These are phyloP conservation scores for Claviceps maximensis DNA, from an alignment of 2,329 filamentous ascomycete genomes.

Conservation along the genomic window DNA sequence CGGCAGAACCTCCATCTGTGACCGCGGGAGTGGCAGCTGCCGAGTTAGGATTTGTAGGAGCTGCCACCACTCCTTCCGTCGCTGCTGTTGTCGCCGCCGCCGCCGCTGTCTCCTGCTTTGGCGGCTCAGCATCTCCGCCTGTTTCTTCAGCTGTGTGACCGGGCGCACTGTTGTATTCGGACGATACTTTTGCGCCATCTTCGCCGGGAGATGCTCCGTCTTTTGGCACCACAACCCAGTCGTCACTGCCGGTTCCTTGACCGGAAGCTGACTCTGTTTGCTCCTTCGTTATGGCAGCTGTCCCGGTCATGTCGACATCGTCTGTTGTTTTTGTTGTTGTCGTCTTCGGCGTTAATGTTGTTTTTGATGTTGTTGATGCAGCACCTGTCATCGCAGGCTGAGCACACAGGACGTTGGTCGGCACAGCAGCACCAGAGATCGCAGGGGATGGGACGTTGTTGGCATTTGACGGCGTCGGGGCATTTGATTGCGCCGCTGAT, in stretches of 20 bases:
- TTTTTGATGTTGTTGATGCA: neutral
- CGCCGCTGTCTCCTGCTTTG: constrained; percentile 8
- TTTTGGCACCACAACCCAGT: constrained; percentile 66
- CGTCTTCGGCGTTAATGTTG: neutral
- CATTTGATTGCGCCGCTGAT: constrained; percentile 42
- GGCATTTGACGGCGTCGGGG: constrained; percentile 40
- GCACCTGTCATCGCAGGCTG: neutral
- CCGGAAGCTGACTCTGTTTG: constrained; percentile 31
- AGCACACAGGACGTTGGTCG: constrained; percentile 4
- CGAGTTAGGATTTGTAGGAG: constrained; percentile 25
- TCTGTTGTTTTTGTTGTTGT: constrained; percentile 9
- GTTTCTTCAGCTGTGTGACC: neutral
- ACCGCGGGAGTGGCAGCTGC: constrained; percentile 31
- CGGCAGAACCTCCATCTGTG: constrained; percentile 28
- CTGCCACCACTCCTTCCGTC: no score
- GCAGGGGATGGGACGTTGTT: constrained; percentile 33
- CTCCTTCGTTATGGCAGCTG: constrained; percentile 23
- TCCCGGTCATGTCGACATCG: constrained; percentile 41
- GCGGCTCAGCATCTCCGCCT: constrained; percentile 1
- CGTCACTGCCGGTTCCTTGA: constrained; percentile 41
- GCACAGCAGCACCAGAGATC: neutral
- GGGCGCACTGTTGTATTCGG: neutral
- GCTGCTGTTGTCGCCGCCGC: neutral
- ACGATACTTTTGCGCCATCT: constrained; percentile 8
- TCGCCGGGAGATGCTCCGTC: constrained; percentile 34